Conservation (phyloP, 208 protist genomes). For the Wallacemonas collosoma region DNA sequence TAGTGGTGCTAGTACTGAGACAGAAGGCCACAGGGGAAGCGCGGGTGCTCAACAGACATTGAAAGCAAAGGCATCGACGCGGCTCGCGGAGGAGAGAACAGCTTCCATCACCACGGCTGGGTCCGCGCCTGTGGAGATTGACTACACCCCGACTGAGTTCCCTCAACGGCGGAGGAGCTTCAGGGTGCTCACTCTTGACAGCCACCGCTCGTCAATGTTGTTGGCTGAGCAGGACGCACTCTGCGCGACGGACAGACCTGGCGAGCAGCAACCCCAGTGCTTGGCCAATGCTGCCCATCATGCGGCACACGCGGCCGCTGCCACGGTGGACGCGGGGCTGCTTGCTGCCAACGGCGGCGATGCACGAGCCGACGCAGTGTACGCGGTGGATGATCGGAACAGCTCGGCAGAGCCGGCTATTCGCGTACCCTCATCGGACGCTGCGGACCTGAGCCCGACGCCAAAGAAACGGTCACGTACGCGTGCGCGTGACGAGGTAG, state of each 20-base stretch:
- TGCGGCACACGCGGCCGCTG: neutral
- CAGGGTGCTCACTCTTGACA: neutral
- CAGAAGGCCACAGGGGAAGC: too few species aligned
- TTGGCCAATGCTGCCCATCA: neutral
- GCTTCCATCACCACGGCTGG: neutral
- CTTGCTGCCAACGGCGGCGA: neutral
- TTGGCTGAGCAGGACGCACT: neutral
- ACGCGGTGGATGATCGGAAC: neutral
- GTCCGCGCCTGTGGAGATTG: neutral
- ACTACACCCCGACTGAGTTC: constrained; percentile 11
- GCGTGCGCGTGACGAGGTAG: constrained; percentile 22
- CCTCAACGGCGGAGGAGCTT: constrained; percentile 6
- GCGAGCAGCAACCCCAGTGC: neutral
- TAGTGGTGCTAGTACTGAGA: neutral
- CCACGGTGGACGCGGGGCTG: neutral
- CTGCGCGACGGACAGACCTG: constrained; percentile 5
- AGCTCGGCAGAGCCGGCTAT: constrained; percentile 3
- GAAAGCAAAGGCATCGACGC: neutral
- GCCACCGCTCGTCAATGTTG: neutral
- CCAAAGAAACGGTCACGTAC: constrained; percentile 68
- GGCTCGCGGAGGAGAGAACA: neutral
- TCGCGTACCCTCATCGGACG: constrained; percentile 19
- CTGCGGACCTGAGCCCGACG: constrained; percentile 40
- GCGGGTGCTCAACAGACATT: too few species aligned
- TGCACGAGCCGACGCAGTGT: neutral